Evolutionary conservation across 1,284 basidiomycete genomes (phyloP).

Genomic region (Pseudozyma tsukubaensis): DNA sequence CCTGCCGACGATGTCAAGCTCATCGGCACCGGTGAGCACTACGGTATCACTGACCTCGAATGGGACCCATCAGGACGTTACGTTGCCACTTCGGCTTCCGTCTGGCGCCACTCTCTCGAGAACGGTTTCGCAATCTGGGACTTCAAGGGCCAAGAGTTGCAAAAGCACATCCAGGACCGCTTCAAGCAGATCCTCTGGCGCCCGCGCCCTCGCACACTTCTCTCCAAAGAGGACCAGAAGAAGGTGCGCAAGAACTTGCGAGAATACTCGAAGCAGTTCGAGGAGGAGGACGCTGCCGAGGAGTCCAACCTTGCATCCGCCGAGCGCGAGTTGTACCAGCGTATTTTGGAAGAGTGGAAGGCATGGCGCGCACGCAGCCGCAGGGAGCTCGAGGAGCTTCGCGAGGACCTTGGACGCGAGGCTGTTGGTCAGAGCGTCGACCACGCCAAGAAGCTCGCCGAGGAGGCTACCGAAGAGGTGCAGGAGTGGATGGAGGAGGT

Average conservation of each 20-base stretch:
- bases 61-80: slow-evolving; percentile 98
- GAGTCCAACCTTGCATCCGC: slow-evolving; percentile 94
- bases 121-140: slow-evolving; percentile 98
- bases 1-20: slow-evolving; percentile 84
- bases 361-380: slow-evolving; percentile 77
- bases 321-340: slow-evolving; percentile 87
- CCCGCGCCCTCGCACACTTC: slow-evolving; percentile 86
- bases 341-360: slow-evolving; percentile 98
- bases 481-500: slow-evolving; percentile 69
- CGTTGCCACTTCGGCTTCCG: slow-evolving; percentile 90
- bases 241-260: slow-evolving; percentile 88
- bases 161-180: slow-evolving; percentile 87
- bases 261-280: slow-evolving; percentile 91
- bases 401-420: slow-evolving; percentile 51
- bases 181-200: slow-evolving; percentile 99
- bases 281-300: slow-evolving; percentile 95
- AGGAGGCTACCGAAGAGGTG: slow-evolving; percentile 65
- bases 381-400: slow-evolving; percentile 53
- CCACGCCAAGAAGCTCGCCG: slow-evolving; percentile 57
- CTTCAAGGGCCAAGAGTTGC: slow-evolving; percentile 91
- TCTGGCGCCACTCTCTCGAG: slow-evolving; percentile 95
- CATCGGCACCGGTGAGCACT: slow-evolving; percentile 89
- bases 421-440: slow-evolving; percentile 44
- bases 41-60: slow-evolving; percentile 96
- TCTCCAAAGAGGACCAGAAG: slow-evolving; percentile 89